These are phyloP conservation scores for Dendrocalamus latiflorus DNA, from an alignment of 202 grass and related monocot species.

Conservation along the genomic window DNA sequence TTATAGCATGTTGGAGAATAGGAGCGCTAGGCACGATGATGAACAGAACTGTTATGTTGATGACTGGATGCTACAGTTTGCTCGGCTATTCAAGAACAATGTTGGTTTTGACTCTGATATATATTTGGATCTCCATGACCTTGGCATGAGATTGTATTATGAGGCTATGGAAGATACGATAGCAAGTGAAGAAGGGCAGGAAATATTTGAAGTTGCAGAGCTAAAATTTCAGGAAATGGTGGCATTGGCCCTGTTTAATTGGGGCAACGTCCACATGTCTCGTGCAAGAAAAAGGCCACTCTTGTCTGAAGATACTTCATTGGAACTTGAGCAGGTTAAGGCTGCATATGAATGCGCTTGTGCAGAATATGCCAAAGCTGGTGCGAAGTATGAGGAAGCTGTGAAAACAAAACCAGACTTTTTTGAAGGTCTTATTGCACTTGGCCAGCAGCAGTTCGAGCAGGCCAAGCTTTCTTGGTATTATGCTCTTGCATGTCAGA, in stretches of 20 bases:
- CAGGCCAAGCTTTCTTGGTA: conserved; percentile 78
- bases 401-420: conserved; percentile 63
- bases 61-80: conserved; percentile 73
- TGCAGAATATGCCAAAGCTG: conserved; percentile 57
- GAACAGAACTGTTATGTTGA: conserved; percentile 31
- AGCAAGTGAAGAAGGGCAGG: conserved; percentile 71
- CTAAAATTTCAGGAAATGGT: conserved; percentile 80
- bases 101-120: conserved; percentile 69
- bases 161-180: conserved; percentile 79
- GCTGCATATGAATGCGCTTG: conserved; percentile 55
- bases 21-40: conserved; percentile 30
- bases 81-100: conserved; percentile 65
- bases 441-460: conserved; percentile 69
- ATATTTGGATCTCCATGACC: conserved; percentile 60
- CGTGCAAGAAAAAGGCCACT: conserved; percentile 63
- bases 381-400: conserved; percentile 51
- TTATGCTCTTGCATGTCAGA: conserved; percentile 45
- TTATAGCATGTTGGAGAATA: conserved; percentile 35
- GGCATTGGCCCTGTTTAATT: conserved; percentile 67
- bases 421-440: conserved; percentile 67
- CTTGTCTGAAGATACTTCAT: conserved; percentile 47
- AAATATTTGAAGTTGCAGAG: conserved; percentile 63
- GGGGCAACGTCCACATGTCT: conserved; percentile 79
- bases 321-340: conserved; percentile 46
- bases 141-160: conserved; percentile 56